Evolutionary conservation across 2,329 filamentous ascomycete genomes (phyloP), one percentile per base, ranked within the genome.

Genomic region (Monosporascus sp.): DNA sequence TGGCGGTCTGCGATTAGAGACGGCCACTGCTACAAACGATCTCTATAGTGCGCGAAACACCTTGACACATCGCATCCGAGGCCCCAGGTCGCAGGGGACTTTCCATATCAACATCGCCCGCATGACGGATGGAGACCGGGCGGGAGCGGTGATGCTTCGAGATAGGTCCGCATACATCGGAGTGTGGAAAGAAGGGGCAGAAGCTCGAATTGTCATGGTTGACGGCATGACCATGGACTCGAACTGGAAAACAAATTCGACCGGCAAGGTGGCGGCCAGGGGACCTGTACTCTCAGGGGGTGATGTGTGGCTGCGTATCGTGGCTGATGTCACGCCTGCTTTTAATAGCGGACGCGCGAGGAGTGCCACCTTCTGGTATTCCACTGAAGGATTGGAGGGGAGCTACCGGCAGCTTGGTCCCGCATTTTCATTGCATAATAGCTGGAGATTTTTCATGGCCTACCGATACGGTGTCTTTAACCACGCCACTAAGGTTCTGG

Each of bases 91-190:
- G 67, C 76, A 1, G 61, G 80, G 71, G 0, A 82, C 78, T 0
- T 73, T 81, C 35, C 57, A 70, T 5, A 60, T 84, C 22, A 72
- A 81, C 58, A 71, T 77, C 46, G 68, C 66, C 41, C 64, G 64
- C 41, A 77, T 82, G 72, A 59, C 63, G 0, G 71, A 75, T 49
- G 80, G 79, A 1, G 80, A 83, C 55, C 68, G 72, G 7, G 68
- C 74, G 0, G 80, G 80, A 1, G 66, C 79, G 0, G 74, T 76
- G 0, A 65, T 76, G 14, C 78, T 84, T 63, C 74, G 80, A 1
- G 77, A 83, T 55, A 65, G 68, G 11, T 72, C 71, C 0, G 76
- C 77, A 0, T 82, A 75, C 59, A 77, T 83, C 31, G 79, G 76
- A 2, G 65, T 83, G 9, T 61, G 72, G 55, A 71, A 72, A 48